A percentile compares a stretch with the other conserved stretches of the same genome.
Conservation (phyloP, 441 rosid genomes). For the Jatropha podagrica region DNA sequence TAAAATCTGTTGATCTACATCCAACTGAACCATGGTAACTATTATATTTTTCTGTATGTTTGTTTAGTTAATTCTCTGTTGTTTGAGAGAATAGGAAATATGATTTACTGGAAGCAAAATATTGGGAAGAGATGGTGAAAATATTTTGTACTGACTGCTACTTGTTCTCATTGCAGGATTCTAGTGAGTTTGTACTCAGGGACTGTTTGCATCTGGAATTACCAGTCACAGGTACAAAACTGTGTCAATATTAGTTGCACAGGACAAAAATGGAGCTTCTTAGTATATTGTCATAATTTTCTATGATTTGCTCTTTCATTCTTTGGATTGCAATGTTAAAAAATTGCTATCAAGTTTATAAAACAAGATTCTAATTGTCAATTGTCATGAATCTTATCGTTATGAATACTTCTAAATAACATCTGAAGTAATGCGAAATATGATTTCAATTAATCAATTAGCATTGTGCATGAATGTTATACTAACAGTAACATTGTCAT, state of each 20-base stretch:
- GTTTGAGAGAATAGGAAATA: neutral
- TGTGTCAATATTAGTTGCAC: neutral
- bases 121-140: neutral
- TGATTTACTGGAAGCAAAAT: neutral
- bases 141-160: neutral
- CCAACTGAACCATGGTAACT: conserved; percentile 90
- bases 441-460: neutral
- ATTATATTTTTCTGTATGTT: conserved; percentile 2
- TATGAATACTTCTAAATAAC: neutral
- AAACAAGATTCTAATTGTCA: neutral
- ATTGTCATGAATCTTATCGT: neutral
- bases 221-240: conserved; percentile 69
- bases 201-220: conserved; percentile 81
- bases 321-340: neutral
- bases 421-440: neutral
- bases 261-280: neutral
- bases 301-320: neutral
- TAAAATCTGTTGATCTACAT: conserved; percentile 88
- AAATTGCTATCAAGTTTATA: neutral
- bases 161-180: conserved; percentile 53
- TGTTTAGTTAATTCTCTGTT: neutral
- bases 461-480: neutral
- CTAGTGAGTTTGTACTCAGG: conserved; percentile 77
- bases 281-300: neutral
- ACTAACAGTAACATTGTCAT: neutral